phyloP scores from a whole-genome alignment of 371 early-diverging fungal species.

The Lichtheimia hyalospora region DNA sequence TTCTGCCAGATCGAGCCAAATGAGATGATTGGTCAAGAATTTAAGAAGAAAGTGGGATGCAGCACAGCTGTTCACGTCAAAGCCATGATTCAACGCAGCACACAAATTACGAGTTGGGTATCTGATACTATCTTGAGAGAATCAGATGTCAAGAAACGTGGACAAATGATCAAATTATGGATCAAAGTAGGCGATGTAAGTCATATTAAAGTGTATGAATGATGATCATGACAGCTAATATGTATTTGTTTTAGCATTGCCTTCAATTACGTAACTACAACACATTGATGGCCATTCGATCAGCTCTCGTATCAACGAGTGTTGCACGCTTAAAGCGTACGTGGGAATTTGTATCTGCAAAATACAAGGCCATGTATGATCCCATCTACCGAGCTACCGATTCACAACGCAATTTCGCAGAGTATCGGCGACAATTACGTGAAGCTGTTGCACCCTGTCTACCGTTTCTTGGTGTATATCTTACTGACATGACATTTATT shows the following conservation, averaged over 20 bases:
- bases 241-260: constrained; percentile 35
- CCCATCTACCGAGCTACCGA: constrained; percentile 65
- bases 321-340: constrained; percentile 72
- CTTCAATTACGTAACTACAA: constrained; percentile 77
- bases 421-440: constrained; percentile 67
- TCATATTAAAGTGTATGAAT: constrained; percentile 5
- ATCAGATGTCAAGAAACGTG: constrained; percentile 65
- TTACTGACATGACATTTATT: constrained; percentile 87
- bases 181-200: constrained; percentile 61
- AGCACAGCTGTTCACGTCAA: constrained; percentile 46
- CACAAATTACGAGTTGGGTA: constrained; percentile 70
- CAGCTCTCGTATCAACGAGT: constrained; percentile 74
- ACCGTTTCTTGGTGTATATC: constrained; percentile 83
- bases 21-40: constrained; percentile 66
- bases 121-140: constrained; percentile 67
- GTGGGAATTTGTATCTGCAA: constrained; percentile 64
- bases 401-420: constrained; percentile 70
- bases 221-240: background rate
- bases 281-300: constrained; percentile 76
- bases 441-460: constrained; percentile 68
- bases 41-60: constrained; percentile 51
- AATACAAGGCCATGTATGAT: constrained; percentile 50
- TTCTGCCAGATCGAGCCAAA: constrained; percentile 61
- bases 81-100: constrained; percentile 49
- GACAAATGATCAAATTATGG: constrained; percentile 63